These are phyloP conservation scores for Starmerella bombicola DNA, from an alignment of 805 yeast genomes.

Conservation along the genomic window DNA sequence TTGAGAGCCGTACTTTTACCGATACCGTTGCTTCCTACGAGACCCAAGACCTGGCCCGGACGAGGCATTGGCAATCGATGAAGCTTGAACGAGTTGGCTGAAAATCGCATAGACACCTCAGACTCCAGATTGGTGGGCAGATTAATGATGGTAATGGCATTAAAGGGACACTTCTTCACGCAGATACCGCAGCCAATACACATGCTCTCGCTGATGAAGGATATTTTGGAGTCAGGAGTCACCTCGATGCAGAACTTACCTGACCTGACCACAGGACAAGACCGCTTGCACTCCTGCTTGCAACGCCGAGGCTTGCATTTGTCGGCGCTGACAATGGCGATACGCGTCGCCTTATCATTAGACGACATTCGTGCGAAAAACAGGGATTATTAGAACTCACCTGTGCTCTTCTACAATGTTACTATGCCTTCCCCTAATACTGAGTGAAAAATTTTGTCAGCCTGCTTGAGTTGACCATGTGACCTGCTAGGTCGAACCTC, in stretches of 20 bases:
- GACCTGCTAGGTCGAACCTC: background rate
- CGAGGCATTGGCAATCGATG: conserved; percentile 97
- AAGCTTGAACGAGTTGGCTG: conserved; percentile 93
- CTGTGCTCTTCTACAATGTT: too few relatives aligned
- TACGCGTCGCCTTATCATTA: conserved; percentile 36
- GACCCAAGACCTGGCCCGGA: conserved; percentile 96
- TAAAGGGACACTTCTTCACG: conserved; percentile 96
- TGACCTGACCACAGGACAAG: conserved; percentile 96
- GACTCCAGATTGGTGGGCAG: conserved; percentile 87
- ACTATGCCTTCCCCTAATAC: background rate
- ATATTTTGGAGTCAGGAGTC: conserved; percentile 76
- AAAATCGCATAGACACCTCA: conserved; percentile 92
- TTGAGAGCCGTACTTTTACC: conserved; percentile 96
- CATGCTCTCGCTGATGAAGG: conserved; percentile 82
- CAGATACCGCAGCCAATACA: conserved; percentile 99
- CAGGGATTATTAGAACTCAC: too few relatives aligned
- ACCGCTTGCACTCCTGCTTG: conserved; percentile 92
- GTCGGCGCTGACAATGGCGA: conserved; percentile 89
- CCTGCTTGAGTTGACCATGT: conserved; percentile 9
- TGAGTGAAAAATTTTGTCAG: conserved; percentile 16
- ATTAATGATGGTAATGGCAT: conserved; percentile 90
- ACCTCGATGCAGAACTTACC: conserved; percentile 98
- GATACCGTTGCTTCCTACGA: conserved; percentile 98
- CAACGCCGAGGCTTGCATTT: conserved; percentile 97
- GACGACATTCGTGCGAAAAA: conserved; percentile 6